Conservation (phyloP, 306 rosid species). For the Senna tora region DNA sequence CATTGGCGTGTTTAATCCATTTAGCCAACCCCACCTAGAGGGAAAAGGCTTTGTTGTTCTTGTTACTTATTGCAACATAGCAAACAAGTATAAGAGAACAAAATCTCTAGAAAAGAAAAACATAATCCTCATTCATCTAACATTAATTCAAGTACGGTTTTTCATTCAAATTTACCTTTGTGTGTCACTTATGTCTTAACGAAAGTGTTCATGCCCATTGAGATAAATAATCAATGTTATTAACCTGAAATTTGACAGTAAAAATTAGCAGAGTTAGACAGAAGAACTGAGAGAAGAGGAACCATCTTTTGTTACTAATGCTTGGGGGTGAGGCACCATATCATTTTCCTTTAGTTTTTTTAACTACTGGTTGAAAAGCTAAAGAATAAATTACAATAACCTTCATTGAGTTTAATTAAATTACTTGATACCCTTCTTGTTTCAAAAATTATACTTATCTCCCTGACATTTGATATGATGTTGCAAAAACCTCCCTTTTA, state of each 20-base stretch:
- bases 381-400: not conserved
- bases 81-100: not conserved
- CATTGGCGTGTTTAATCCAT: too few relatives aligned
- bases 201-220: constrained; percentile 55
- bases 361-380: not conserved
- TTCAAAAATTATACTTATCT: too few relatives aligned
- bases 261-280: constrained; percentile 8
- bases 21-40: too few relatives aligned
- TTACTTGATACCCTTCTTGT: too few relatives aligned
- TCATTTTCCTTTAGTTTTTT: not conserved
- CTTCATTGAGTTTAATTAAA: too few relatives aligned
- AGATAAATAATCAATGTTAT: constrained; percentile 50
- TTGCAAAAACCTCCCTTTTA: too few relatives aligned
- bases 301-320: not conserved
- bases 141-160: not conserved
- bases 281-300: not conserved
- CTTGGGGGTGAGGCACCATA: not conserved
- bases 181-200: constrained; percentile 50
- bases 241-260: constrained; percentile 37
- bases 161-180: constrained; percentile 44
- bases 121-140: not conserved
- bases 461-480: too few relatives aligned
- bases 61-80: too few relatives aligned
- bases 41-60: too few relatives aligned
- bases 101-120: too few relatives aligned